Evolutionary conservation across 1,284 basidiomycete genomes (phyloP).

Genomic region (Puccinia coronata): DNA sequence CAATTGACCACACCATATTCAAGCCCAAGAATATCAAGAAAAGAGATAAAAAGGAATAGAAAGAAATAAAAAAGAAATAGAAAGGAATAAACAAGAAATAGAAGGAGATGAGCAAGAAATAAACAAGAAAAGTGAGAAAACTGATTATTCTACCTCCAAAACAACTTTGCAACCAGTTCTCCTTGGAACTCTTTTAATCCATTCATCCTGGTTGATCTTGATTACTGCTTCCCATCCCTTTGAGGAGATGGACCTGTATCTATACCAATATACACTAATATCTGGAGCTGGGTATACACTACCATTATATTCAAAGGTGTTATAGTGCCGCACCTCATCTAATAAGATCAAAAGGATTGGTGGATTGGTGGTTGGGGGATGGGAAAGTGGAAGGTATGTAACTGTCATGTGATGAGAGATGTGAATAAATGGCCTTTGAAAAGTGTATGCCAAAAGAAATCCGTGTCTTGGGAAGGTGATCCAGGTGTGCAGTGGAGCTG

Average conservation of each 20-base stretch:
- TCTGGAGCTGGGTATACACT: background rate
- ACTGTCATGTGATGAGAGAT: background rate
- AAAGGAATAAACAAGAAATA: too few relatives aligned
- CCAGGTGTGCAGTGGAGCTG: background rate
- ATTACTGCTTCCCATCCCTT: slow-evolving; percentile 7
- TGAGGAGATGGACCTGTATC: background rate
- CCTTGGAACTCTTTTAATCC: background rate
- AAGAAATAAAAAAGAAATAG: too few relatives aligned
- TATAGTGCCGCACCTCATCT: background rate
- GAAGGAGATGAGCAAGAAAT: too few relatives aligned
- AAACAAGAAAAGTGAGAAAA: too few relatives aligned
- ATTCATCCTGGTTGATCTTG: background rate
- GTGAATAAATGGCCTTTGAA: background rate
- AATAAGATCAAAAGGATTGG: background rate
- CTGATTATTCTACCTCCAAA: too few relatives aligned
- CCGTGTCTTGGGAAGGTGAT: background rate
- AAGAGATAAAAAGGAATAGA: too few relatives aligned
- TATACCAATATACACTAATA: background rate
- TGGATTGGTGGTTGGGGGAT: background rate
- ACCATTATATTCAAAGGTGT: background rate
- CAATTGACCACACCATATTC: too few relatives aligned
- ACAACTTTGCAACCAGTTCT: background rate
- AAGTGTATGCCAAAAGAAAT: background rate
- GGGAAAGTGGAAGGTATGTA: background rate
- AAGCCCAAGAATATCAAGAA: too few relatives aligned